Evolutionary conservation across 1,284 basidiomycete species (phyloP).

Genomic region (Puccinia brachypodii): DNA sequence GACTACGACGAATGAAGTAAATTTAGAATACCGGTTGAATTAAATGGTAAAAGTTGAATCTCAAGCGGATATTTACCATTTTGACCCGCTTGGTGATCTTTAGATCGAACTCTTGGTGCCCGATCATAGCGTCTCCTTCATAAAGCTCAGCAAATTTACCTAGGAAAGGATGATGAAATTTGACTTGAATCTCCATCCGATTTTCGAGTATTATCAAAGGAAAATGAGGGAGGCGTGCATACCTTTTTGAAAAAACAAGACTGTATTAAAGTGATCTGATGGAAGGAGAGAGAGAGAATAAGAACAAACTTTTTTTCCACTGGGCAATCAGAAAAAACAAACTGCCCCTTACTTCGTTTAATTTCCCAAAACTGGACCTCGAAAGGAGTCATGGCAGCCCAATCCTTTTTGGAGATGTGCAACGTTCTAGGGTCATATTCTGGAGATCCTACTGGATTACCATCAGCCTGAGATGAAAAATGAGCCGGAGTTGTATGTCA

Average conservation of each 20-base stretch:
- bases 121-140: constrained; percentile 57
- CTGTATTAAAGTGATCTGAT: constrained; percentile 40
- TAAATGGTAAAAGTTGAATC: neutral
- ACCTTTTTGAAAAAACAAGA: constrained; percentile 47
- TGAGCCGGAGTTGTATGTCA: too few relatives aligned
- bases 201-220: neutral
- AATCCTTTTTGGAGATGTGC: constrained; percentile 73
- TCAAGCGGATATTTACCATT: constrained; percentile 83
- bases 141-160: constrained; percentile 51
- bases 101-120: constrained; percentile 57
- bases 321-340: neutral
- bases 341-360: constrained; percentile 30
- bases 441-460: constrained; percentile 72
- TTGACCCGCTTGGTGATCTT: constrained; percentile 81
- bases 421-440: constrained; percentile 93
- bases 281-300: constrained; percentile 45
- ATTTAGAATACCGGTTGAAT: neutral
- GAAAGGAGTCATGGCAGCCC: constrained; percentile 66
- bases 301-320: neutral
- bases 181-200: neutral
- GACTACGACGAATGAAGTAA: constrained; percentile 45
- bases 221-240: neutral
- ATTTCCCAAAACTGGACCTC: constrained; percentile 49
- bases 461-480: constrained; percentile 71
- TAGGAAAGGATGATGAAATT: neutral